Percentiles rank a stretch among this genome's conserved stretches.
Conservation (phyloP, 2,329 filamentous ascomycete genomes). For the Beauveria sp. region DNA sequence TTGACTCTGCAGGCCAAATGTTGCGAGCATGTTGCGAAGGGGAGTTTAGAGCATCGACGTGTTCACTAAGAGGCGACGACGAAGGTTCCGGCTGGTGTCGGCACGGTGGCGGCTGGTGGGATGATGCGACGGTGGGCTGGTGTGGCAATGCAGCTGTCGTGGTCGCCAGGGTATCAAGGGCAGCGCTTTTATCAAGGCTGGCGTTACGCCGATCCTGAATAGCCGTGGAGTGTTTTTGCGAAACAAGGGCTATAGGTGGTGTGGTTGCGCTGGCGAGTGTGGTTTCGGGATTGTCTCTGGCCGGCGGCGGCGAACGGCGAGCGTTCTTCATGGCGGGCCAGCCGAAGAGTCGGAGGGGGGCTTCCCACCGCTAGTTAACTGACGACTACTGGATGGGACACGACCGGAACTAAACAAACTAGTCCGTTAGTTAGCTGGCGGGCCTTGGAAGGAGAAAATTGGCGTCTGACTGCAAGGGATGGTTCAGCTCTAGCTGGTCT, state of each 20-base stretch:
- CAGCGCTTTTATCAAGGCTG: background rate
- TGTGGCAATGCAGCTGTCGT: slow-evolving; percentile 4
- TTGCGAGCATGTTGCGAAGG: slow-evolving; percentile 10
- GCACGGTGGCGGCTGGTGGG: background rate
- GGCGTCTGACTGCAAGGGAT: slow-evolving; percentile 4
- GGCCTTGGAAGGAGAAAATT: background rate
- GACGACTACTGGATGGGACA: background rate
- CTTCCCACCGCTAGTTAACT: background rate
- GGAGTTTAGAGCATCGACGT: background rate
- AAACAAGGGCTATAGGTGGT: slow-evolving; percentile 6
- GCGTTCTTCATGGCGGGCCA: slow-evolving; percentile 4
- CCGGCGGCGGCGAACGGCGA: background rate
- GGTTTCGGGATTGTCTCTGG: background rate
- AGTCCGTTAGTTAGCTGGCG: background rate
- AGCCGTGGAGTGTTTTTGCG: background rate
- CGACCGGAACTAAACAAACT: background rate
- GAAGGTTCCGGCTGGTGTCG: background rate
- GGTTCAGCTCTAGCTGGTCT: background rate
- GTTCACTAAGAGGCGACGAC: background rate
- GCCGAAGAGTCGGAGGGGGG: slow-evolving; percentile 3
- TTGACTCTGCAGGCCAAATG: slow-evolving; percentile 8
- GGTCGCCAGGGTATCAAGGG: slow-evolving; percentile 4
- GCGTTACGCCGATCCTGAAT: background rate
- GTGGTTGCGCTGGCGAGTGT: background rate
- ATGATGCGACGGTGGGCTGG: slow-evolving; percentile 1